Base-by-base conservation (phyloP, 495 filamentous ascomycete species). In the Lepraria neglecta region DNA sequence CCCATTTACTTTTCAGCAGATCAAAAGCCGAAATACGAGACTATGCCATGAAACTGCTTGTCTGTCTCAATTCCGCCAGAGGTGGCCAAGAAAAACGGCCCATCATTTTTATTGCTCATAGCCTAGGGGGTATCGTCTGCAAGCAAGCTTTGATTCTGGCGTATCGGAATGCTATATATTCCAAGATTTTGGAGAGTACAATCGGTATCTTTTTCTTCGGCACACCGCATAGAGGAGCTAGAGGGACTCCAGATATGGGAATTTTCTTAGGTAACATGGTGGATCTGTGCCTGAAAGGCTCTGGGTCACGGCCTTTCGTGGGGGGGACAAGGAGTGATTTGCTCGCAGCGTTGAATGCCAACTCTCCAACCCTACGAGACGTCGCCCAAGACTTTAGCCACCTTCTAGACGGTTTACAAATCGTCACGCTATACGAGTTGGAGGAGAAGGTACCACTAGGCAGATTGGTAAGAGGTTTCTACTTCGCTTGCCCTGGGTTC, bases 91-190 rank as follows among this genome's bases (percentile, higher is more conserved):
- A 50, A 7, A 6, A 17, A 12, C 54, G 68, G 28, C 83, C 83
- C 0, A 66, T 87, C 3, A 82, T 86, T 65, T 84, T 86, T 65
- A 73, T 87, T 21, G 84, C 77, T 27, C 84, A 87, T 56, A 84
- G 83, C 62, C 81, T 84, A 6, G 83, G 84, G 7, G 84, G 84
- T 4, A 67, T 87, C 53, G 81, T 85, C 3, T 81, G 74, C 5
- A 87, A 85, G 69, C 68, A 74, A 56, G 66, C 60, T 19, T 33
- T 62, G 14, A 47, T 62, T 14, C 33, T 56, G 12, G 60, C 60
- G 17, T 28, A 45, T 46, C 27, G 11, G 15, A 17, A 52, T 52
- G 7, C 27, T 14, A 17, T 30, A 9, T 33, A 52, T 31, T 30
- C 21, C 7, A 52, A 17, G 3, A 52, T 52, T 14, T 15, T 30